Percentiles rank a stretch among this genome's conserved stretches.
Evolutionary conservation across 2,329 filamentous ascomycete genomes (phyloP).

Genomic region (Aspergillus pseudotamarii): DNA sequence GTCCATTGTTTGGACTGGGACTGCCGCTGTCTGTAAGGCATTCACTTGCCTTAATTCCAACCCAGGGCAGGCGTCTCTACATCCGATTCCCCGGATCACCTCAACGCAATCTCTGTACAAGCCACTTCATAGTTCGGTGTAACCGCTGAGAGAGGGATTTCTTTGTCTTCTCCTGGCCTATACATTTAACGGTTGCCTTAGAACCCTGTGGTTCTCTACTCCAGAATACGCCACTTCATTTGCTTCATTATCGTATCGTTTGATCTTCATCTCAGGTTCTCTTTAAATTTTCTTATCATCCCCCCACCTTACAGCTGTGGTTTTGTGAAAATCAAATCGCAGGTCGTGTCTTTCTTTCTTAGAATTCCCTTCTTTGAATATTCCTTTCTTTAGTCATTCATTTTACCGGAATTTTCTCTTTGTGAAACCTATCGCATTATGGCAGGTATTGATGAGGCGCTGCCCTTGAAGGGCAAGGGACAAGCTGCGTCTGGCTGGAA

Average conservation of each 20-base stretch:
- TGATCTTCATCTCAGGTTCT: background rate
- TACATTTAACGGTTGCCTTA: background rate
- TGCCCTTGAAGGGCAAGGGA: constrained; percentile 25
- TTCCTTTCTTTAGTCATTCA: background rate
- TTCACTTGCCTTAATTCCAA: constrained; percentile 1
- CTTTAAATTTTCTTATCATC: background rate
- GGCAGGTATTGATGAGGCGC: constrained; percentile 13
- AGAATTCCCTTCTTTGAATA: background rate
- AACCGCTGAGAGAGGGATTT: background rate
- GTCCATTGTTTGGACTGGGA: constrained; percentile 1
- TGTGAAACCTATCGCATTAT: constrained; percentile 3
- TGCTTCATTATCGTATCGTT: background rate
- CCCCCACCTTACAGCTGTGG: background rate
- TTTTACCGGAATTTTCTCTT: background rate
- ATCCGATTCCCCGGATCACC: background rate
- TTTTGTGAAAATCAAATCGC: background rate
- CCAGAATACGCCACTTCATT: background rate
- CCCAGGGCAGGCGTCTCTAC: background rate
- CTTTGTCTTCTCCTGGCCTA: background rate
- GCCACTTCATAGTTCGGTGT: background rate
- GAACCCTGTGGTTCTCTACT: background rate
- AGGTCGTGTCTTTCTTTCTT: background rate
- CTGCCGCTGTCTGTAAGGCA: background rate
- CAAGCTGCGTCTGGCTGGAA: constrained; percentile 25
- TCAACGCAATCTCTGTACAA: background rate